Percentiles rank a stretch among this genome's conserved stretches.
phyloP scores from a whole-genome alignment of 805 yeast genomes.

The Kregervanrija delftensis region DNA sequence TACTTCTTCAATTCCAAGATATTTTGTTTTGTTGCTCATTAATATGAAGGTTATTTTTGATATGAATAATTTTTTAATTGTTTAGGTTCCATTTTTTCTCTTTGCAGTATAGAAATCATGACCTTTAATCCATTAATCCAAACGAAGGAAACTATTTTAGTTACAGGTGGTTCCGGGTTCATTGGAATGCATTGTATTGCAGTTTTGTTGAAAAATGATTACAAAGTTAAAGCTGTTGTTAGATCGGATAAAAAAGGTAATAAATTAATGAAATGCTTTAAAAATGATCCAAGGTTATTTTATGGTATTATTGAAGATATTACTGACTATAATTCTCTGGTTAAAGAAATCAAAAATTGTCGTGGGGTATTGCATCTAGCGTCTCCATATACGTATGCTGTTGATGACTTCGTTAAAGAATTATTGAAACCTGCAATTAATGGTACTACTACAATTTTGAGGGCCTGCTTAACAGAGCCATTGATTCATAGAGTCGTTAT shows the following conservation, averaged over 20 bases:
- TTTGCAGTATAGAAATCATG: too few relatives aligned
- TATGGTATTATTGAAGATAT: conserved; percentile 45
- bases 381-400: conserved; percentile 45
- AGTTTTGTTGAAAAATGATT: too few relatives aligned
- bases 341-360: conserved; percentile 41
- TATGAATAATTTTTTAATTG: too few relatives aligned
- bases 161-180: too few relatives aligned
- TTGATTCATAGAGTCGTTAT: conserved; percentile 41
- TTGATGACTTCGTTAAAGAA: conserved; percentile 38
- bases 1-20: too few relatives aligned
- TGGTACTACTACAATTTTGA: conserved; percentile 48
- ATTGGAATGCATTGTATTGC: too few relatives aligned
- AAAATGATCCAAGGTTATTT: conserved; percentile 24
- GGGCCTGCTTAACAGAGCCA: conserved; percentile 37
- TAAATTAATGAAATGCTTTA: conserved; percentile 12
- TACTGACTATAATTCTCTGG: conserved; percentile 33
- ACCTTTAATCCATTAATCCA: too few relatives aligned
- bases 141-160: too few relatives aligned
- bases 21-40: too few relatives aligned
- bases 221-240: too few relatives aligned
- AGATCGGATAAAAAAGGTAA: conserved; percentile 2
- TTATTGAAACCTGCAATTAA: conserved; percentile 48
- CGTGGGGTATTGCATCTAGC: conserved; percentile 55
- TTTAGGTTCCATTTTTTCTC: too few relatives aligned
- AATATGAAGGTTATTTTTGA: too few relatives aligned